These are phyloP conservation scores for Podospora pseudoanserina DNA, from an alignment of 495 filamentous ascomycete species.

Conservation along the genomic window DNA sequence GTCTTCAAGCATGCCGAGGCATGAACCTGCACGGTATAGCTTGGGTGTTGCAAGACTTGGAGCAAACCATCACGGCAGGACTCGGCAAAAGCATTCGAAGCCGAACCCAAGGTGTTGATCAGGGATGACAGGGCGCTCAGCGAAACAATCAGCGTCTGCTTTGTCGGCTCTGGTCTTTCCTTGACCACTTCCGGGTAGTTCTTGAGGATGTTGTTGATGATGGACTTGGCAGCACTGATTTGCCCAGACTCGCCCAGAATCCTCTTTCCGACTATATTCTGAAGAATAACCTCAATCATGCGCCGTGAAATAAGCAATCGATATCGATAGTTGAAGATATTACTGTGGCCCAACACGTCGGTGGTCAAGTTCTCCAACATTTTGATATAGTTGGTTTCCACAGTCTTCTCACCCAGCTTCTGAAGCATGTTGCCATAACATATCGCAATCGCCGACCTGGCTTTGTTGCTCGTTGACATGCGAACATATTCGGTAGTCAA, in stretches of 20 bases:
- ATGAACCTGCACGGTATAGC: slow-evolving; percentile 91
- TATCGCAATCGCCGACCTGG: slow-evolving; percentile 76
- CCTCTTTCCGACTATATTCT: slow-evolving; percentile 75
- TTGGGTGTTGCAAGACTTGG: slow-evolving; percentile 90
- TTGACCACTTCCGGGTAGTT: slow-evolving; percentile 93
- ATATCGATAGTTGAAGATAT: slow-evolving; percentile 80
- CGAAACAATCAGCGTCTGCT: slow-evolving; percentile 75
- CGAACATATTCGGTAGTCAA: slow-evolving; percentile 80
- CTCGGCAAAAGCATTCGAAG: slow-evolving; percentile 71
- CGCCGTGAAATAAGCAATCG: slow-evolving; percentile 79
- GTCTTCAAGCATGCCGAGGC: slow-evolving; percentile 78
- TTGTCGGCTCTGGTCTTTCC: slow-evolving; percentile 84
- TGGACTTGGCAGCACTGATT: slow-evolving; percentile 68
- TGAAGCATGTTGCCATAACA: slow-evolving; percentile 81
- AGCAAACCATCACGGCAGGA: slow-evolving; percentile 79
- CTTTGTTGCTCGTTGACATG: slow-evolving; percentile 72
- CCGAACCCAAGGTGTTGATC: slow-evolving; percentile 76
- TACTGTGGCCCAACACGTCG: slow-evolving; percentile 73
- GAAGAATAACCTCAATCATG: slow-evolving; percentile 78
- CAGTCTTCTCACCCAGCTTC: slow-evolving; percentile 66
- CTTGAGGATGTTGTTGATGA: slow-evolving; percentile 87
- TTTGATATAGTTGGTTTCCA: slow-evolving; percentile 73
- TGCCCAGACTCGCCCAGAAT: slow-evolving; percentile 88
- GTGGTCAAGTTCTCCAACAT: slow-evolving; percentile 78
- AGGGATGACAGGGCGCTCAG: slow-evolving; percentile 77